Conservation (phyloP, 2,329 filamentous ascomycete genomes). For the Aureobasidium sp. region DNA sequence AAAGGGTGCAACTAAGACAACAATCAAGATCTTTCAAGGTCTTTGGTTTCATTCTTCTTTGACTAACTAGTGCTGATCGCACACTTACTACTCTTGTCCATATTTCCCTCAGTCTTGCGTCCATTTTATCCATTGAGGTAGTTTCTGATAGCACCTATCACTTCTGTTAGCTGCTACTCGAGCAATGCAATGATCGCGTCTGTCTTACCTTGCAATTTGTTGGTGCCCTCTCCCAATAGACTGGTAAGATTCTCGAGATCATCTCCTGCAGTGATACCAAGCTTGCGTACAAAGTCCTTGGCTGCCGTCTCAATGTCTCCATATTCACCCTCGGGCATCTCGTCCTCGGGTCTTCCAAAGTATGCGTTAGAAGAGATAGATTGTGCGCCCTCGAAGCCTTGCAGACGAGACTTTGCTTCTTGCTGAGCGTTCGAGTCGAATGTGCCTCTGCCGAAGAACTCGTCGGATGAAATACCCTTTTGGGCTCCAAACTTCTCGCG, state of each 20-base stretch:
- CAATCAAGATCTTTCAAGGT: neutral
- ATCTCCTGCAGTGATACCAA: conserved; percentile 91
- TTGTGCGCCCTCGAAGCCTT: conserved; percentile 86
- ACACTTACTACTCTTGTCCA: neutral
- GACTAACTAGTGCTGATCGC: neutral
- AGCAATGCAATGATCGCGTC: too few species aligned
- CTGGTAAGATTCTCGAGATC: conserved; percentile 86
- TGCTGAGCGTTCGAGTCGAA: conserved; percentile 74
- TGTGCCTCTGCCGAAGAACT: conserved; percentile 89
- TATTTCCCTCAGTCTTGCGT: neutral
- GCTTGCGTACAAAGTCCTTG: conserved; percentile 91
- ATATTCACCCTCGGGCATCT: conserved; percentile 61
- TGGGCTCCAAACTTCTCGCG: conserved; percentile 83
- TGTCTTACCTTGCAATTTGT: conserved; percentile 62
- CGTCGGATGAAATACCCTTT: conserved; percentile 95
- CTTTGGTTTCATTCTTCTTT: neutral
- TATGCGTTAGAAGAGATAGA: conserved; percentile 95
- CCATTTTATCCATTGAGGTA: conserved; percentile 27
- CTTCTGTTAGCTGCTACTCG: neutral
- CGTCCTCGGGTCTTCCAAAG: conserved; percentile 79
- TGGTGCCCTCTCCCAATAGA: conserved; percentile 77
- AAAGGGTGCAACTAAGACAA: neutral
- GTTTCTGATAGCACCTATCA: conserved; percentile 26
- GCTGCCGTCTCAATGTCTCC: conserved; percentile 88
- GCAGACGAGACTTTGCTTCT: conserved; percentile 80